These are phyloP conservation scores for Picea sitchensis DNA, from an alignment of 75 land plant genomes.

Conservation along the genomic window DNA sequence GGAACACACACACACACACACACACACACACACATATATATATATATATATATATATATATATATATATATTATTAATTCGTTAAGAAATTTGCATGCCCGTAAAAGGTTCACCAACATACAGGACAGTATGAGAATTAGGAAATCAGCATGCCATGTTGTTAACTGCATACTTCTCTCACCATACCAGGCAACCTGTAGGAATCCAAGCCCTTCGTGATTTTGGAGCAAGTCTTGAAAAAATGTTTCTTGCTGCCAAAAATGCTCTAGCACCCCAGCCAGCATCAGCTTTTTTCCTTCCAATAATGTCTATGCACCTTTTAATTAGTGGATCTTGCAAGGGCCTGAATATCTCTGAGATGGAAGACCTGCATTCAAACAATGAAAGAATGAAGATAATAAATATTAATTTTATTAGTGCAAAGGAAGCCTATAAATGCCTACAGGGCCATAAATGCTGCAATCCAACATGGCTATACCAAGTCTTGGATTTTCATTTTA, in stretches of 20 bases:
- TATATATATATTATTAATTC: background rate
- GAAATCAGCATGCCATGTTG: background rate
- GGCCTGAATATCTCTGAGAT: constrained; percentile 60
- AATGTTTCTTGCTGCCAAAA: constrained; percentile 34
- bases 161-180: background rate
- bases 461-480: background rate
- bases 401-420: constrained; percentile 2
- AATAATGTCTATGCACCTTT: constrained; percentile 59
- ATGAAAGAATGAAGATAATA: constrained; percentile 11
- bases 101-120: background rate
- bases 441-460: background rate
- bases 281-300: constrained; percentile 16
- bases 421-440: background rate
- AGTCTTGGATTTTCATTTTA: background rate
- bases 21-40: too few species aligned
- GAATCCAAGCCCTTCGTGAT: constrained; percentile 80
- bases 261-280: constrained; percentile 18
- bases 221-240: constrained; percentile 57
- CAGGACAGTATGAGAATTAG: background rate
- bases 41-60: too few species aligned
- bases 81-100: background rate
- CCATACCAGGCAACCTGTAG: constrained; percentile 90
- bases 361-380: constrained; percentile 8
- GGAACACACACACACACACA: too few species aligned
- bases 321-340: constrained; percentile 67